Percentiles rank a stretch among this genome's conserved stretches.
Conservation (phyloP, 768 basidiomycete genomes). For the Russula foetens region DNA sequence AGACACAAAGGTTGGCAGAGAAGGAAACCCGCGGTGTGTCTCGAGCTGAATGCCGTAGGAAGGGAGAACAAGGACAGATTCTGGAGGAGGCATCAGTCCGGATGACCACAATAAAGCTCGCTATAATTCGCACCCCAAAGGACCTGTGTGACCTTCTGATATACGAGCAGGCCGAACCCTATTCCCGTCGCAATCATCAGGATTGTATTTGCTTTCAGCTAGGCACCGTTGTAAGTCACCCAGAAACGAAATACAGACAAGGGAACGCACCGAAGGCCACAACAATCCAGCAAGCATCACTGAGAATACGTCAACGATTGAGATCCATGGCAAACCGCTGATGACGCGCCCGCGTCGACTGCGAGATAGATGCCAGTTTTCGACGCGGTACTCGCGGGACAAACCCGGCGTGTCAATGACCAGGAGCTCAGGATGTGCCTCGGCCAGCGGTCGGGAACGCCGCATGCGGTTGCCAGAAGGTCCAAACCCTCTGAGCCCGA, state of each 20-base stretch:
- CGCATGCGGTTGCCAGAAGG: conserved; percentile 27
- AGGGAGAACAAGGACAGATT: conserved; percentile 62
- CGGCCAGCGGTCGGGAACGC: conserved; percentile 30
- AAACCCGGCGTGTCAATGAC: conserved; percentile 35
- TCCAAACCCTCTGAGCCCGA: conserved; percentile 1
- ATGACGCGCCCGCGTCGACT: conserved; percentile 33
- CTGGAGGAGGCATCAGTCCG: conserved; percentile 29
- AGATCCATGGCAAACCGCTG: conserved; percentile 26
- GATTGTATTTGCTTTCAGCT: background rate
- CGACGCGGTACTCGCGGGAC: conserved; percentile 53
- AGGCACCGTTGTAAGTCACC: background rate
- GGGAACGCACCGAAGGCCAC: conserved; percentile 27
- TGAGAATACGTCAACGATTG: conserved; percentile 33
- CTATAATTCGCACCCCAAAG: conserved; percentile 36
- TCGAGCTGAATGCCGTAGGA: conserved; percentile 69
- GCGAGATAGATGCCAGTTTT: conserved; percentile 40
- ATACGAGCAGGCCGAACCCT: conserved; percentile 24
- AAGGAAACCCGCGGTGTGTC: conserved; percentile 51
- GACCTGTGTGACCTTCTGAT: conserved; percentile 35
- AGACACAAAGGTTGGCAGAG: conserved; percentile 25
- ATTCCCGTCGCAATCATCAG: conserved; percentile 8
- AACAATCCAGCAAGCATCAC: conserved; percentile 18
- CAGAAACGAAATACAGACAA: conserved; percentile 19
- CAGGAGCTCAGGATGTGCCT: conserved; percentile 44
- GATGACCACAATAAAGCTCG: background rate